Evolutionary conservation across 2,329 filamentous ascomycete genomes (phyloP).

Genomic region (Ophiostoma pallidulum): DNA sequence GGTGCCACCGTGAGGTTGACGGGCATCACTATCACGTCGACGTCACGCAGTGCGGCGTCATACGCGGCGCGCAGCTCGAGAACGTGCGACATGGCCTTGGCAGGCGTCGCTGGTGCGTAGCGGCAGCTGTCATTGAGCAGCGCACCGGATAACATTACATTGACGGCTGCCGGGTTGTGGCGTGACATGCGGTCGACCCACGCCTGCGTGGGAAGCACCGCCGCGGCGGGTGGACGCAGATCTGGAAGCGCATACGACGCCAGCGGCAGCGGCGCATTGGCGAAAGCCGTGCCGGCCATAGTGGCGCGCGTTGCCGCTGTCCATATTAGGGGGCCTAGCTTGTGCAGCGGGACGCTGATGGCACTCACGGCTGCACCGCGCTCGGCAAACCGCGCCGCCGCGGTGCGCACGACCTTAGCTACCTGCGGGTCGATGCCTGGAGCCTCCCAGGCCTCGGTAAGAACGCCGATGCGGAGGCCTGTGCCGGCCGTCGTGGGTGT

Average conservation of each 20-base stretch:
- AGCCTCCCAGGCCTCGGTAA: constrained; percentile 33
- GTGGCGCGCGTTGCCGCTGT: constrained; percentile 28
- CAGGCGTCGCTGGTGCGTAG: constrained; percentile 16
- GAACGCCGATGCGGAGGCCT: constrained; percentile 34
- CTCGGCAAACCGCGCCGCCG: constrained; percentile 26
- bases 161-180: constrained; percentile 5
- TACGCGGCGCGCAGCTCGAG: constrained; percentile 38
- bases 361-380: constrained; percentile 36
- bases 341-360: constrained; percentile 38
- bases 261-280: constrained; percentile 22
- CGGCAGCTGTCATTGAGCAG: neutral
- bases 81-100: constrained; percentile 36
- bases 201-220: constrained; percentile 23
- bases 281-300: constrained; percentile 23
- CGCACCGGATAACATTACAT: neutral
- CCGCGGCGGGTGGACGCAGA: constrained; percentile 21
- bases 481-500: constrained; percentile 22
- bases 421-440: constrained; percentile 30
- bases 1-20: constrained; percentile 34
- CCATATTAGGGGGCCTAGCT: constrained; percentile 37
- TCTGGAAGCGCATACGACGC: constrained; percentile 26
- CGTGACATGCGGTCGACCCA: constrained; percentile 34
- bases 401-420: constrained; percentile 27
- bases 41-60: constrained; percentile 28
- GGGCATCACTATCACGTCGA: constrained; percentile 40